A percentile compares a stretch with the other conserved stretches of the same genome.
Evolutionary conservation across 257 asterid genomes (phyloP).

Genomic region (Fraxinus quadrangulata): DNA sequence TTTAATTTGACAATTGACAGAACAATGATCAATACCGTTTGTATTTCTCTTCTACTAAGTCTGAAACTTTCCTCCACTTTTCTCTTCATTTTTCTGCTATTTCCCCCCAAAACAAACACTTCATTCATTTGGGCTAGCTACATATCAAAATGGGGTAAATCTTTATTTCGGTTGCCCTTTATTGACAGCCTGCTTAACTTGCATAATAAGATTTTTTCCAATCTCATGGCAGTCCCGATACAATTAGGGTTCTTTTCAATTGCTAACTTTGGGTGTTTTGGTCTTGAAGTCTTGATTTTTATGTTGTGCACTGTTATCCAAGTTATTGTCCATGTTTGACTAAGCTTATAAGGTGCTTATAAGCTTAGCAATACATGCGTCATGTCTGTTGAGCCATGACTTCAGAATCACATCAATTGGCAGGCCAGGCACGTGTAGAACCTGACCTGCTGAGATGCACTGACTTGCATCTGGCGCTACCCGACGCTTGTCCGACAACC

Average conservation of each 20-base stretch:
- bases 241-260: neutral
- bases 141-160: neutral
- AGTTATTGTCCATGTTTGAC: neutral
- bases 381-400: neutral
- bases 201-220: neutral
- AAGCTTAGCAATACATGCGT: neutral
- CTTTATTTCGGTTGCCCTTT: neutral
- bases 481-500: no score
- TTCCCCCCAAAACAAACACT: neutral
- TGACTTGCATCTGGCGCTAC: neutral
- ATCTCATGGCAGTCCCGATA: neutral
- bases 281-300: neutral
- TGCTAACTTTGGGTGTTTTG: neutral
- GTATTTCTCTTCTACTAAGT: neutral
- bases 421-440: neutral
- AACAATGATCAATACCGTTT: neutral
- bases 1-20: neutral
- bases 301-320: neutral
- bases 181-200: neutral
- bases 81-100: neutral
- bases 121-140: neutral
- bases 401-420: neutral
- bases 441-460: neutral
- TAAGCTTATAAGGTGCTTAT: neutral
- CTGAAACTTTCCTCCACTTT: neutral